A percentile compares a stretch with the other conserved stretches of the same genome.
These are phyloP conservation scores for Hirsutella rhossiliensis DNA, from an alignment of 2,329 filamentous ascomycete species.

Conservation along the genomic window DNA sequence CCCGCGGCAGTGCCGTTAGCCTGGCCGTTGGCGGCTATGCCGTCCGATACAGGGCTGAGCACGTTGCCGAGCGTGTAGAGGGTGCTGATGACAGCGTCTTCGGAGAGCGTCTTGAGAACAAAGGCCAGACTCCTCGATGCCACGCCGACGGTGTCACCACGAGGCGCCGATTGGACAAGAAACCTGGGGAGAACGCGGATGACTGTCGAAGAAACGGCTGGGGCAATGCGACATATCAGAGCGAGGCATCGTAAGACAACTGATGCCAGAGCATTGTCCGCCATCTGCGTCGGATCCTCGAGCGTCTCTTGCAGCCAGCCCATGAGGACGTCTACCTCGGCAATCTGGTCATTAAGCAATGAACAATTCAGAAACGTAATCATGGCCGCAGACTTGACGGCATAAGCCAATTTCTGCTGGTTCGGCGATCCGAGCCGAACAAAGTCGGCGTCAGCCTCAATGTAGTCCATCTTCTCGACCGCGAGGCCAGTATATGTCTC, in stretches of 20 bases:
- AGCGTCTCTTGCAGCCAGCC: slow-evolving; percentile 78
- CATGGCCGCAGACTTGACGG: slow-evolving; percentile 73
- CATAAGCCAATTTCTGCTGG: slow-evolving; percentile 77
- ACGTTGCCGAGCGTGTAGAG: slow-evolving; percentile 95
- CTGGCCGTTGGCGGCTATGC: slow-evolving; percentile 39
- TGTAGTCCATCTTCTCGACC: slow-evolving; percentile 68
- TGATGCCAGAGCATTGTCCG: slow-evolving; percentile 62
- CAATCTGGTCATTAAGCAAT: slow-evolving; percentile 67
- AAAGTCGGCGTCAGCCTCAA: slow-evolving; percentile 87
- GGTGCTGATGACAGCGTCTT: slow-evolving; percentile 89
- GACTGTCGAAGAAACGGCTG: slow-evolving; percentile 59
- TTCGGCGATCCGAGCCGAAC: slow-evolving; percentile 66
- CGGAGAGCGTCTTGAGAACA: slow-evolving; percentile 69
- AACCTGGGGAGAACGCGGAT: slow-evolving; percentile 74
- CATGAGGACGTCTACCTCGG: slow-evolving; percentile 68
- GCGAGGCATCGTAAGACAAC: slow-evolving; percentile 74
- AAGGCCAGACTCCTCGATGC: slow-evolving; percentile 79
- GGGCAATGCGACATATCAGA: slow-evolving; percentile 64
- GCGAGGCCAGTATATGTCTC: slow-evolving; percentile 61
- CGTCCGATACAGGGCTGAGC: slow-evolving; percentile 59
- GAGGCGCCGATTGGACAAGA: slow-evolving; percentile 72
- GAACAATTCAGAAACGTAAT: slow-evolving; percentile 79
- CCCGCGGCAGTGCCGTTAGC: slow-evolving; percentile 29
- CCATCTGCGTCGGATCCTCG: slow-evolving; percentile 69
- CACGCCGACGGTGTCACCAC: slow-evolving; percentile 55